Percentiles rank a stretch among this genome's conserved stretches.
Conservation (phyloP, 1,284 basidiomycete species). For the Paramarasmius palmivorus region DNA sequence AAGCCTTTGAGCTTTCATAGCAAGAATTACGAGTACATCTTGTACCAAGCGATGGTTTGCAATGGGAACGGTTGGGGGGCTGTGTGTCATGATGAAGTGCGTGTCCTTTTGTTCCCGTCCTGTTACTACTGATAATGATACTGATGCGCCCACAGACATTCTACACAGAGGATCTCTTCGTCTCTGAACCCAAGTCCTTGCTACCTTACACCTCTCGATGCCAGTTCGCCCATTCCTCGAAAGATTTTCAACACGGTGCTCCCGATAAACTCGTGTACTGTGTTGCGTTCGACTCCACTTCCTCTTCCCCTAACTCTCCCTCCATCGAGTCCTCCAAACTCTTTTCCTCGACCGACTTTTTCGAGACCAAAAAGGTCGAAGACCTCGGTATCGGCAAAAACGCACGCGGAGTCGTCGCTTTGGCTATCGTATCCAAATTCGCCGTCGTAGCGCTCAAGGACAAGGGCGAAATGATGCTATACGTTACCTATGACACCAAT, state of each 20-base stretch:
- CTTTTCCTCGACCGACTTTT: conserved; percentile 84
- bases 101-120: conserved; percentile 15
- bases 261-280: conserved; percentile 81
- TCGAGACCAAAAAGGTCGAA: conserved; percentile 63
- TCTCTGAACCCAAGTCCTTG: conserved; percentile 55
- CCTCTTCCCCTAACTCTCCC: conserved; percentile 44
- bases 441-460: conserved; percentile 86
- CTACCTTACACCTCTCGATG: conserved; percentile 75
- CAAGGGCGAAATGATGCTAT: conserved; percentile 77
- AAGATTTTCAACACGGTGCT: conserved; percentile 75
- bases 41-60: conserved; percentile 85
- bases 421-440: conserved; percentile 90
- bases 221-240: conserved; percentile 84
- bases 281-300: conserved; percentile 74
- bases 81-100: conserved; percentile 77
- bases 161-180: conserved; percentile 84
- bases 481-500: conserved; percentile 80
- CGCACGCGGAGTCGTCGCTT: conserved; percentile 82
- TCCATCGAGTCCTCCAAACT: conserved; percentile 63
- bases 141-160: conserved; percentile 56
- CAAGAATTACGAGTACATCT: conserved; percentile 68
- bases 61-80: conserved; percentile 59
- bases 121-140: not conserved
- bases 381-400: conserved; percentile 85
- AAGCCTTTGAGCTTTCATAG: conserved; percentile 81